Evolutionary conservation across 106 monocot genomes (phyloP).

Genomic region (Agapanthus africanus): DNA sequence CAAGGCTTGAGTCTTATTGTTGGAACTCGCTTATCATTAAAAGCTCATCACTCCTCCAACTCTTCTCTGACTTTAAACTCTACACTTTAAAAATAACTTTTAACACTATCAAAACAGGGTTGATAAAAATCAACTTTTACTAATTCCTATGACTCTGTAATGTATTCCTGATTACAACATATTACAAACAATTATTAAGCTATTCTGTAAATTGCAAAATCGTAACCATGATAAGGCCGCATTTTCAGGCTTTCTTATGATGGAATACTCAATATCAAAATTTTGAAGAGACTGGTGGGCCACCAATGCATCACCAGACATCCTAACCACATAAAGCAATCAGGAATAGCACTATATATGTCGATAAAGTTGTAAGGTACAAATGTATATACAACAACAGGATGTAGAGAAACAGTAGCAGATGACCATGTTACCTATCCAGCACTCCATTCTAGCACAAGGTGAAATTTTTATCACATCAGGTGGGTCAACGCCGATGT

Average conservation of each 20-base stretch:
- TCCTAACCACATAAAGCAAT: background rate
- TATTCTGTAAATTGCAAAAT: background rate
- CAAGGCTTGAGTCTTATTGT: too few species aligned
- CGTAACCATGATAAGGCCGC: background rate
- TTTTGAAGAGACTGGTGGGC: background rate
- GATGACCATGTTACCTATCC: conserved; percentile 64
- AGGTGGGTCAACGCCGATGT: conserved; percentile 92
- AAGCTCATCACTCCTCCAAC: too few species aligned
- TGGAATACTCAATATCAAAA: background rate
- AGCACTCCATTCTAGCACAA: conserved; percentile 98
- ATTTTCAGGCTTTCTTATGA: background rate
- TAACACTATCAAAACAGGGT: too few species aligned
- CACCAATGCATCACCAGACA: background rate
- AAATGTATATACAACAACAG: background rate
- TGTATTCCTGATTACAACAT: background rate
- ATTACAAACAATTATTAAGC: background rate
- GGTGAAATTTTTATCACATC: conserved; percentile 99
- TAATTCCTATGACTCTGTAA: background rate
- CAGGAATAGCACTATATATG: background rate
- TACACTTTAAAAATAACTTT: too few species aligned
- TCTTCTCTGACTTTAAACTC: too few species aligned
- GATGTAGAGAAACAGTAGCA: background rate
- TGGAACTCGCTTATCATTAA: too few species aligned
- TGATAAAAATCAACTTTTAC: too few species aligned
- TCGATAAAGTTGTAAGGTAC: background rate